Evolutionary conservation across 192 early-diverging fungal species (phyloP).

Genomic region (Rhizophagus prolifer): DNA sequence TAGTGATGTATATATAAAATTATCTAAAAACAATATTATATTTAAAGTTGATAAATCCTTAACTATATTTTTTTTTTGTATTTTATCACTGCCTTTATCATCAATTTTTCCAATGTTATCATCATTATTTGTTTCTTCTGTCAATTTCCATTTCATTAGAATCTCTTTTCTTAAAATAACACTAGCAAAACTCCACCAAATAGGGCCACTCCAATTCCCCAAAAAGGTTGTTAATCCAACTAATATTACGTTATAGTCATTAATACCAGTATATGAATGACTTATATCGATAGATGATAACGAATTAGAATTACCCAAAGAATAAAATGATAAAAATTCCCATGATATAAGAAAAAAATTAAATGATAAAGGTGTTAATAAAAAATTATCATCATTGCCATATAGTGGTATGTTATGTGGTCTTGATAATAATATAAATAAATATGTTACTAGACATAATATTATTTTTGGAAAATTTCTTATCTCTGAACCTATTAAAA

Average conservation of each 20-base stretch:
- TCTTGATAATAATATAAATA: slow-evolving; percentile 63
- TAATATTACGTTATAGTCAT: slow-evolving; percentile 55
- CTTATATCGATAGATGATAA: slow-evolving; percentile 78
- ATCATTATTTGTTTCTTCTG: slow-evolving; percentile 7
- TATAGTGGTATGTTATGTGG: slow-evolving; percentile 64
- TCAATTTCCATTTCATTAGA: neutral
- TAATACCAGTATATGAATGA: slow-evolving; percentile 72
- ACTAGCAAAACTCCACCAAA: slow-evolving; percentile 64
- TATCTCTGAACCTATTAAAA: neutral
- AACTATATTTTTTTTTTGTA: neutral
- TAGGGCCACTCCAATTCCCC: slow-evolving; percentile 69
- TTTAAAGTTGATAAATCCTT: neutral
- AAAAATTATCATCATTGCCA: slow-evolving; percentile 24
- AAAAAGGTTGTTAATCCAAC: slow-evolving; percentile 70
- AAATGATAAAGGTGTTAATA: neutral
- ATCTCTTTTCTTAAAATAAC: slow-evolving; percentile 31
- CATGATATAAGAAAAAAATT: slow-evolving; percentile 43
- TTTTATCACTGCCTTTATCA: slow-evolving; percentile 25
- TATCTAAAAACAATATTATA: slow-evolving; percentile 29
- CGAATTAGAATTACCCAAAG: slow-evolving; percentile 73
- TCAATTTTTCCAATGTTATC: slow-evolving; percentile 20
- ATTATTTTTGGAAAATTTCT: slow-evolving; percentile 35
- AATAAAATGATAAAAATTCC: slow-evolving; percentile 63
- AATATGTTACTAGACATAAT: slow-evolving; percentile 49
- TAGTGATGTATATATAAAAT: slow-evolving; percentile 32